phyloP scores from a whole-genome alignment of 106 monocot species.

The Acanthochlamys bracteata region DNA sequence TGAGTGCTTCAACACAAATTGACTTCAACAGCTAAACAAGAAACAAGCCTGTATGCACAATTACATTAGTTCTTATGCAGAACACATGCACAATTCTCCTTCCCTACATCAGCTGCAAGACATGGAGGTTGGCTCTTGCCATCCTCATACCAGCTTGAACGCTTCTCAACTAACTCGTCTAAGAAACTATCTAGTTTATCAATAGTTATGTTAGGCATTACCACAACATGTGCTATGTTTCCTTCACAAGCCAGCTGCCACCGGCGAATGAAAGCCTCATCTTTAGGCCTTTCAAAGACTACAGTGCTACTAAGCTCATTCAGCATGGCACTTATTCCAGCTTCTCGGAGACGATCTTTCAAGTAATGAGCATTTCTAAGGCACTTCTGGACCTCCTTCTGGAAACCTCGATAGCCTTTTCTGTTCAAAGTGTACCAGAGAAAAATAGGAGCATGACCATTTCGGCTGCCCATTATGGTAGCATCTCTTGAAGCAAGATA shows the following conservation, averaged over 20 bases:
- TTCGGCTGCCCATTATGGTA: slow-evolving; percentile 90
- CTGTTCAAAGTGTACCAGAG: slow-evolving; percentile 91
- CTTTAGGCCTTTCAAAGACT: slow-evolving; percentile 81
- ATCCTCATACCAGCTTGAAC: slow-evolving; percentile 1
- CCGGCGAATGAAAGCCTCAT: slow-evolving; percentile 64
- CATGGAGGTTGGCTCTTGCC: neutral
- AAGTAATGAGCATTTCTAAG: slow-evolving; percentile 81
- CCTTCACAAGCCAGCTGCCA: slow-evolving; percentile 96
- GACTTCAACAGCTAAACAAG: neutral
- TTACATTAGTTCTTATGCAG: neutral
- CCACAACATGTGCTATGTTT: slow-evolving; percentile 84
- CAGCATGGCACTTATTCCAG: slow-evolving; percentile 84
- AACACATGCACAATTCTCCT: neutral
- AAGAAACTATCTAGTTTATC: slow-evolving; percentile 79
- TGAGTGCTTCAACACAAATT: neutral
- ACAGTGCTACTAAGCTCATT: slow-evolving; percentile 97
- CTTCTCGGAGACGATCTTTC: slow-evolving; percentile 51
- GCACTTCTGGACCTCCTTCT: slow-evolving; percentile 88
- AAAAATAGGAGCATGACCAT: slow-evolving; percentile 82
- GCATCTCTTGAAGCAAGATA: slow-evolving; percentile 93
- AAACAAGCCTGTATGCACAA: neutral
- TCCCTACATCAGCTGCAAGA: neutral
- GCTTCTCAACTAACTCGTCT: slow-evolving; percentile 36
- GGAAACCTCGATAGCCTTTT: slow-evolving; percentile 72
- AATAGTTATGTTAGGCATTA: slow-evolving; percentile 88